A percentile compares a stretch with the other conserved stretches of the same genome.
phyloP scores from a whole-genome alignment of 305 asterid species.

The Rubia tinctorum region DNA sequence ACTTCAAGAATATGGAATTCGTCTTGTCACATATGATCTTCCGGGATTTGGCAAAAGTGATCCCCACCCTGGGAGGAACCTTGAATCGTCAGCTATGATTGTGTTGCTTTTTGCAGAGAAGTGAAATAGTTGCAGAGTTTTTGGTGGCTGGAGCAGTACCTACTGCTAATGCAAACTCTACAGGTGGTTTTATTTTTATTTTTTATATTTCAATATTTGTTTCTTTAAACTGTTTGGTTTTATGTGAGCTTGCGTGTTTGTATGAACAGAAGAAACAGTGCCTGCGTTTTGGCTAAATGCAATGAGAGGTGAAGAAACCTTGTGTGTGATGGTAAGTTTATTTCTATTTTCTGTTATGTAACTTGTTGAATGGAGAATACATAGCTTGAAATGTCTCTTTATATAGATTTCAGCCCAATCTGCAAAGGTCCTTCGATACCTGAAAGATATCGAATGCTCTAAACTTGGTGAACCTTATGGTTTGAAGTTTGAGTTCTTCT shows the following conservation, averaged over 20 bases:
- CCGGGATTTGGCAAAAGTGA: slow-evolving; percentile 98
- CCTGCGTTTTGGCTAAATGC: not conserved
- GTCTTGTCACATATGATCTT: slow-evolving; percentile 73
- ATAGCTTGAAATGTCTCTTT: not conserved
- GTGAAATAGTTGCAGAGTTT: no score
- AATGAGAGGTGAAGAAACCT: not conserved
- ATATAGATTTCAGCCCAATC: not conserved
- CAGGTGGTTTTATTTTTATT: not conserved
- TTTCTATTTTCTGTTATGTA: no score
- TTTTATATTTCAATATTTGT: no score
- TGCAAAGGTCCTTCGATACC: not conserved
- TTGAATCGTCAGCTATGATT: slow-evolving; percentile 77
- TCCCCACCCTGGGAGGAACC: slow-evolving; percentile 74
- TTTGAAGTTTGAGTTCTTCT: not conserved
- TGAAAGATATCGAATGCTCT: not conserved
- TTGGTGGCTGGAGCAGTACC: no score
- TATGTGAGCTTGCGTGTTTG: not conserved
- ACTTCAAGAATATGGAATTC: slow-evolving; percentile 74
- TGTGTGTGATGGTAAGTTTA: not conserved
- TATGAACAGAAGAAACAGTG: not conserved
- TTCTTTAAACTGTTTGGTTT: not conserved
- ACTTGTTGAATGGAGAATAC: not conserved
- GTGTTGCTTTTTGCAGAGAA: no score
- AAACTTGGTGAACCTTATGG: not conserved
- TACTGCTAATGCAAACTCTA: no score